Evolutionary conservation across 371 early-diverging fungal genomes (phyloP).

Genomic region (Apophysomyces elegans): DNA sequence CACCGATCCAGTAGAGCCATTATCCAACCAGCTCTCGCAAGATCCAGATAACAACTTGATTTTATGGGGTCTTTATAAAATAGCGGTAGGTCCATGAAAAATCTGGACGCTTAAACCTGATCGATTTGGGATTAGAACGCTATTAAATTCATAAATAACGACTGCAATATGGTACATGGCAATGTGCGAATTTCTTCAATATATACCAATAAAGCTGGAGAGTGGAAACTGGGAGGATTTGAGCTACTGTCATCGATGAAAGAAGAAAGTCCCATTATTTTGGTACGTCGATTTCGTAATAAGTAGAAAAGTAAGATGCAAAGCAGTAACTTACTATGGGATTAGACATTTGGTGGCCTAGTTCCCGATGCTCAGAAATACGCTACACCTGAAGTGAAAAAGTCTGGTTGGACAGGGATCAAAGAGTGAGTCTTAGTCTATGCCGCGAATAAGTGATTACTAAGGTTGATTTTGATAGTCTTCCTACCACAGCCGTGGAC

Average conservation of each 20-base stretch:
- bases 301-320: background rate
- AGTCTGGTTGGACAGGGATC: constrained; percentile 67
- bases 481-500: constrained; percentile 64
- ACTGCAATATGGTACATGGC: constrained; percentile 89
- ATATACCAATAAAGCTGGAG: constrained; percentile 87
- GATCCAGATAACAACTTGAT: constrained; percentile 68
- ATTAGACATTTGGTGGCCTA: constrained; percentile 68
- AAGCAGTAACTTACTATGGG: background rate
- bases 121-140: constrained; percentile 62
- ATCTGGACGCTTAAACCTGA: background rate
- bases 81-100: constrained; percentile 65
- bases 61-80: constrained; percentile 88
- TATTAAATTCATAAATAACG: constrained; percentile 85
- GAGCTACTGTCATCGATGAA: constrained; percentile 78
- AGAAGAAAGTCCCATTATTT: constrained; percentile 71
- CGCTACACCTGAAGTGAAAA: constrained; percentile 76
- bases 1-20: constrained; percentile 85
- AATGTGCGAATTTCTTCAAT: constrained; percentile 80
- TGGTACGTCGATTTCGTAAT: constrained; percentile 38
- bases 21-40: constrained; percentile 61
- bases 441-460: background rate
- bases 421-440: constrained; percentile 57
- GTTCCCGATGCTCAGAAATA: constrained; percentile 71
- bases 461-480: constrained; percentile 22
- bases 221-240: constrained; percentile 94